These are phyloP conservation scores for Quercus glauca DNA, from an alignment of 306 rosid species.

Conservation along the genomic window DNA sequence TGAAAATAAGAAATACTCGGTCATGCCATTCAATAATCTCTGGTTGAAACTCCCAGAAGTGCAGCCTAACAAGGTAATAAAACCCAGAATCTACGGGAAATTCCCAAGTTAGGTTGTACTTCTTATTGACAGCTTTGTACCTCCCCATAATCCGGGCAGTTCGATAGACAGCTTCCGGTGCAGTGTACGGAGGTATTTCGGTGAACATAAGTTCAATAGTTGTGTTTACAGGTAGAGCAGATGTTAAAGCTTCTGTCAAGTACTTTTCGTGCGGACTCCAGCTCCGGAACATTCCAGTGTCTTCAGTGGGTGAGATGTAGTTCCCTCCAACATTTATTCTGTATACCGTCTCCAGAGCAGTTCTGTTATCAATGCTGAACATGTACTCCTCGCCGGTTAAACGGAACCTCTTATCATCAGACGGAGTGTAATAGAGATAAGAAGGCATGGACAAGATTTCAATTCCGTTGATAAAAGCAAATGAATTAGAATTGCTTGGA, in stretches of 20 bases:
- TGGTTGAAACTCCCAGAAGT: not conserved
- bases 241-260: too few relatives aligned
- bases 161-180: slow-evolving; percentile 1
- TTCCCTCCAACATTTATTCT: too few relatives aligned
- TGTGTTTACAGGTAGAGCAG: too few relatives aligned
- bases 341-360: not conserved
- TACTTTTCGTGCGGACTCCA: too few relatives aligned
- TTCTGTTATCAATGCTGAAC: too few relatives aligned
- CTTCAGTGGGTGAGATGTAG: too few relatives aligned
- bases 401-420: rapidly evolving
- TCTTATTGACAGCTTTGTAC: not conserved
- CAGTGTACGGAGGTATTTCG: not conserved
- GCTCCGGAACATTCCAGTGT: too few relatives aligned
- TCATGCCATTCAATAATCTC: not conserved
- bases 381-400: too few relatives aligned
- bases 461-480: too few relatives aligned
- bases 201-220: too few relatives aligned
- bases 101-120: slow-evolving; percentile 15
- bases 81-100: slow-evolving; percentile 15
- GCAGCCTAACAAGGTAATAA: slow-evolving; percentile 19
- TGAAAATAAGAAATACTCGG: not conserved
- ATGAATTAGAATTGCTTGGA: too few relatives aligned
- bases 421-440: rapidly evolving
- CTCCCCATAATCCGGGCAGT: slow-evolving; percentile 3
- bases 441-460: not conserved